These are phyloP conservation scores for Orychophragmus violaceus DNA, from an alignment of 345 rosid species.

Conservation along the genomic window DNA sequence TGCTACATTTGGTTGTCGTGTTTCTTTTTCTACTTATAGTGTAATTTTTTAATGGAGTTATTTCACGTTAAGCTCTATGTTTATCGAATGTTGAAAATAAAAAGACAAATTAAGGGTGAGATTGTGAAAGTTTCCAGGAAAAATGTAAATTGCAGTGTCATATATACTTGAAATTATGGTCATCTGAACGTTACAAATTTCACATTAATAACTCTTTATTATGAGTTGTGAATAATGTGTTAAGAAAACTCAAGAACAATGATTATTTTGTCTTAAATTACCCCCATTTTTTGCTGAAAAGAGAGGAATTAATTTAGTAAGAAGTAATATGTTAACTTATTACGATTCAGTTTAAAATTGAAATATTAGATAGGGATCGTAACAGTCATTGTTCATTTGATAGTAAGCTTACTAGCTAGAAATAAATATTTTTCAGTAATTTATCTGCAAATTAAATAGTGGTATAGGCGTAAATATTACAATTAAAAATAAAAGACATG, in stretches of 20 bases:
- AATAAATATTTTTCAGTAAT: too few relatives aligned
- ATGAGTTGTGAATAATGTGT: not conserved
- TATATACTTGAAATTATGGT: not conserved
- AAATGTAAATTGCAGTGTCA: too few relatives aligned
- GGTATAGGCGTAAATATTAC: too few relatives aligned
- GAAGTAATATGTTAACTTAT: too few relatives aligned
- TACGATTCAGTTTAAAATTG: not conserved
- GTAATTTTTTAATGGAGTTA: not conserved
- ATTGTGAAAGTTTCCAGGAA: not conserved
- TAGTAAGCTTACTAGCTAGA: not conserved
- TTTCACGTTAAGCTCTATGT: not conserved
- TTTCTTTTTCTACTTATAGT: not conserved
- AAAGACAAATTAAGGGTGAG: too few relatives aligned
- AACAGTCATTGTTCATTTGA: too few relatives aligned
- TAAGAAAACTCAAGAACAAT: not conserved
- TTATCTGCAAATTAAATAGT: too few relatives aligned
- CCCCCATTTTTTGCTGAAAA: not conserved
- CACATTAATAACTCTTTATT: not conserved
- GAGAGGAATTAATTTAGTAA: not conserved
- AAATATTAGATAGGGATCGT: not conserved
- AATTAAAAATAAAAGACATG: too few relatives aligned
- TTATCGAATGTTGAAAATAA: too few relatives aligned
- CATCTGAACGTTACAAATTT: slow-evolving; percentile 8
- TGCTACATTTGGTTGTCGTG: not conserved
- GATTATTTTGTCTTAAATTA: not conserved